Evolutionary conservation across 1,284 basidiomycete genomes (phyloP).

Genomic region (Microbotryum intermedium): DNA sequence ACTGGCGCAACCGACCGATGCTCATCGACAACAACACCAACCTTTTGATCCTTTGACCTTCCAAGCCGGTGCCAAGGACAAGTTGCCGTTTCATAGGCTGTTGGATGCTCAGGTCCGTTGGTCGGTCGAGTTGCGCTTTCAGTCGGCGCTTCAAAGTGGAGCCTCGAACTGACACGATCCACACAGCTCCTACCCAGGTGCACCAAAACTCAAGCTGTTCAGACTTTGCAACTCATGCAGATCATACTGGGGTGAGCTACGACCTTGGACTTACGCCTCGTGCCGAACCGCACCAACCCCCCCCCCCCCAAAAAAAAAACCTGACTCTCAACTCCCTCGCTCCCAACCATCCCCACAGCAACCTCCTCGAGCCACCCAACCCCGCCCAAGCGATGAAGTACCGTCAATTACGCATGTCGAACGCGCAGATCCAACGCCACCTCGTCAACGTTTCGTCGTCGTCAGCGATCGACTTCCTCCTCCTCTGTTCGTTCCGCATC

Average conservation of each 20-base stretch:
- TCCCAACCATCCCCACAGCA: background rate
- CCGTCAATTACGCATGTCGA: constrained; percentile 22
- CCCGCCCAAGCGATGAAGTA: constrained; percentile 15
- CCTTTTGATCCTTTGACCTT: background rate
- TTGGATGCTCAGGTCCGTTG: constrained; percentile 15
- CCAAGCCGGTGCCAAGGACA: constrained; percentile 8
- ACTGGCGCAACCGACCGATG: constrained; percentile 1
- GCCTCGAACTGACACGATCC: background rate
- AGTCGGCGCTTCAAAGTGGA: too few species aligned
- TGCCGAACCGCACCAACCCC: too few species aligned
- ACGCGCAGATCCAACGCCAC: constrained; percentile 9
- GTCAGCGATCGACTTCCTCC: constrained; percentile 11
- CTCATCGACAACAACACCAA: background rate
- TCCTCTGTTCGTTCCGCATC: constrained; percentile 3
- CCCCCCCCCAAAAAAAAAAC: too few species aligned
- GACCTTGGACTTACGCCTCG: too few species aligned
- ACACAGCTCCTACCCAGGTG: constrained; percentile 18
- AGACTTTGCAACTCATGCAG: constrained; percentile 16
- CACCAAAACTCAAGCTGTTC: constrained; percentile 18
- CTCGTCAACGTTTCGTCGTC: constrained; percentile 8
- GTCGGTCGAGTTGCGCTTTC: background rate
- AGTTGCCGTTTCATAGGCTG: constrained; percentile 12
- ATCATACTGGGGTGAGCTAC: constrained; percentile 6
- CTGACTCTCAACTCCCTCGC: background rate
- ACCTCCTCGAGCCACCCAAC: constrained; percentile 23